Percentiles rank a stretch among this genome's conserved stretches.
phyloP scores from a whole-genome alignment of 164 flowering plant species.

The Vitis labrusca region DNA sequence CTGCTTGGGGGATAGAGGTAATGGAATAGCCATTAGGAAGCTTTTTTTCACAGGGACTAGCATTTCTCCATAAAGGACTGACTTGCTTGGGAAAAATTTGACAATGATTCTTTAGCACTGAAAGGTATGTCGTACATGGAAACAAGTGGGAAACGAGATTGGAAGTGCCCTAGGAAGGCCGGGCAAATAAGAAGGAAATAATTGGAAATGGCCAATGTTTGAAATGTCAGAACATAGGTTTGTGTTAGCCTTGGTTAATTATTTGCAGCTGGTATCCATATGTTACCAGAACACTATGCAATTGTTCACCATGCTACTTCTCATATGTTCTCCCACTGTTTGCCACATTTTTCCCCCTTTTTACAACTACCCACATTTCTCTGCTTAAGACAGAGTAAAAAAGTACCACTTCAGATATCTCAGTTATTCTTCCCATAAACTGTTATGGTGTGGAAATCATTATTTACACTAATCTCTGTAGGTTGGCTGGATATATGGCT shows the following conservation, averaged over 20 bases:
- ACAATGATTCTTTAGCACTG: too few species aligned
- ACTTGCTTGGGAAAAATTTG: too few species aligned
- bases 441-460: neutral
- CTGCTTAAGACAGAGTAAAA: neutral
- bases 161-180: too few species aligned
- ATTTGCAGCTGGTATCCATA: neutral
- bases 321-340: neutral
- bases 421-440: too few species aligned
- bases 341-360: neutral
- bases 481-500: slow-evolving; percentile 54
- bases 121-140: too few species aligned
- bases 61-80: too few species aligned
- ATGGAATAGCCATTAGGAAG: slow-evolving; percentile 7
- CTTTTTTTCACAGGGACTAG: neutral
- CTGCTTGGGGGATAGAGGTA: slow-evolving; percentile 21
- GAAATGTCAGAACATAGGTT: neutral
- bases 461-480: slow-evolving; percentile 3
- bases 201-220: neutral
- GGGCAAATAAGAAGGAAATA: too few species aligned
- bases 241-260: neutral
- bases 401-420: too few species aligned
- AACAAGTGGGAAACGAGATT: too few species aligned
- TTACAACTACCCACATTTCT: neutral
- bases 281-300: neutral
- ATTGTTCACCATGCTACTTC: neutral